Conservation (phyloP, 73 alveolate species). For the Paramecium pentaurelia region DNA sequence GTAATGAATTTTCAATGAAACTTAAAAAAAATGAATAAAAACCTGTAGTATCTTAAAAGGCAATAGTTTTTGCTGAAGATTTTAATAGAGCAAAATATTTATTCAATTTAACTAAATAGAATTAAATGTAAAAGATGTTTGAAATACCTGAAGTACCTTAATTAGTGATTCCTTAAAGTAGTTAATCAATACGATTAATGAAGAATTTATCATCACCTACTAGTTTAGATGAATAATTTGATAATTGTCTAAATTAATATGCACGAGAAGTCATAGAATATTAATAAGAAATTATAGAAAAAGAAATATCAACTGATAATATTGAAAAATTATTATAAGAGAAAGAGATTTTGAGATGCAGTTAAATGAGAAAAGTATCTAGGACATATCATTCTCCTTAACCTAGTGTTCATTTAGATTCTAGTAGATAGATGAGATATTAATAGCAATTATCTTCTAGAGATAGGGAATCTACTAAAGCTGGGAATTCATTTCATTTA, state of each 20-base stretch:
- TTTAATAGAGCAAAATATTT: not conserved
- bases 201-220: not conserved
- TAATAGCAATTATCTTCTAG: not conserved
- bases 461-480: slow-evolving; percentile 15
- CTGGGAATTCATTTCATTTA: not conserved
- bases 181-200: not conserved
- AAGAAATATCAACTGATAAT: not conserved
- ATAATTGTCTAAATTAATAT: not conserved
- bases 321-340: not conserved
- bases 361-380: not conserved
- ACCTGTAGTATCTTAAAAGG: not conserved
- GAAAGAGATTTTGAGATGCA: not conserved
- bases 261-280: not conserved
- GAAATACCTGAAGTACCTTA: not conserved
- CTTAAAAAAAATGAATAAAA: not conserved
- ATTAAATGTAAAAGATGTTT: not conserved
- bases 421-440: not conserved
- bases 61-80: not conserved
- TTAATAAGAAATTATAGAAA: not conserved
- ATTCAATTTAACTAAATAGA: not conserved
- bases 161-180: not conserved
- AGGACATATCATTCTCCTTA: not conserved
- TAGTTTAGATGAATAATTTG: not conserved
- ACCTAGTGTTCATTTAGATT: not conserved
- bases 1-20: not conserved